Conservation (phyloP, 495 filamentous ascomycete genomes). For the Aspergillus asperescens region DNA sequence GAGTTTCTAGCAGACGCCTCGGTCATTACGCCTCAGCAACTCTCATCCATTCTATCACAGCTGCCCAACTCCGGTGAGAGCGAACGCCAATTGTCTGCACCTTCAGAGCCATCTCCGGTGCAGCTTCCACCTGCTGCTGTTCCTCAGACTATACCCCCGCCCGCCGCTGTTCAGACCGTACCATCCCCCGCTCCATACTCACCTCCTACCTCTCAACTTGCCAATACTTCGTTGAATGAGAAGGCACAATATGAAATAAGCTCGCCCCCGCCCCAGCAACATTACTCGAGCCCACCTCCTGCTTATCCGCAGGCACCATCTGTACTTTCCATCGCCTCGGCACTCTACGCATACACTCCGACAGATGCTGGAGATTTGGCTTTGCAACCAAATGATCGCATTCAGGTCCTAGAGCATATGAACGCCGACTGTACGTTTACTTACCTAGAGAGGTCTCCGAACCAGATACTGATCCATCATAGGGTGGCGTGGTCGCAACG, state of each 20-base stretch:
- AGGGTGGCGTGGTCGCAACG: conserved; percentile 79
- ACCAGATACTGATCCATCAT: conserved; percentile 20
- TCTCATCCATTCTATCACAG: conserved; percentile 63
- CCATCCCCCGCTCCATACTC: conserved; percentile 36
- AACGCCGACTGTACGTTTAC: conserved; percentile 75
- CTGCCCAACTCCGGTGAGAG: conserved; percentile 61
- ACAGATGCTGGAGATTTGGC: conserved; percentile 73
- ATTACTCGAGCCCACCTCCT: conserved; percentile 49
- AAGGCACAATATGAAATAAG: conserved; percentile 38
- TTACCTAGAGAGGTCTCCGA: not conserved
- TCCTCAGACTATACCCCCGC: conserved; percentile 33
- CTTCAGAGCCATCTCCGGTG: conserved; percentile 25
- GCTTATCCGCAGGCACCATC: conserved; percentile 50
- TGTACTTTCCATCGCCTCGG: conserved; percentile 65
- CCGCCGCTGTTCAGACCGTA: conserved; percentile 30
- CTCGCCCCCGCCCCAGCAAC: conserved; percentile 26
- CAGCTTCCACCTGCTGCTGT: conserved; percentile 22
- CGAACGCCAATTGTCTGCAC: conserved; percentile 31
- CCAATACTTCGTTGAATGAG: conserved; percentile 47
- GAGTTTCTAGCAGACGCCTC: conserved; percentile 78
- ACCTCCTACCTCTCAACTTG: conserved; percentile 41
- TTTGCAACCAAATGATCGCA: conserved; percentile 67
- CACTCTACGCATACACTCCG: conserved; percentile 76
- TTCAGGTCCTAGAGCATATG: conserved; percentile 82
- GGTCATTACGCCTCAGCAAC: conserved; percentile 64